Evolutionary conservation across 1,284 basidiomycete species (phyloP), one percentile per base, ranked within the genome.

Genomic region (Moniliophthora roreri): DNA sequence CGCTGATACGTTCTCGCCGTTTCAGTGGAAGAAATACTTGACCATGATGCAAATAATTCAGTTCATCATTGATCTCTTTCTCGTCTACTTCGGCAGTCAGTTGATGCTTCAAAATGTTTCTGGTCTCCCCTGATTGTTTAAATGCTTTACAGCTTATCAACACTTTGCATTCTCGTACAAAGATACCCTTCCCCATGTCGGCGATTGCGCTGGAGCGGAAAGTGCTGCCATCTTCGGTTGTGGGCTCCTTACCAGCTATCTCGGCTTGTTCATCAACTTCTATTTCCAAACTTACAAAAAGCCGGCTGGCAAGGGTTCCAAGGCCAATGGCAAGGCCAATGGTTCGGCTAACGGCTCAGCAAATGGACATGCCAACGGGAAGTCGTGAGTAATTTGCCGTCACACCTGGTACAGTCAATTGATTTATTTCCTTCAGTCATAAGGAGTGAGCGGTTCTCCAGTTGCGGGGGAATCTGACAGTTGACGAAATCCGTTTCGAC

Each of bases 41-140:
- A 98, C 96, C 46, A 86, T 84, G 36, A 89, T 97, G 83, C 97
- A 99, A 76, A 99, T 99, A 67, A 82, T 81, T 38, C 95, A 98
- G 74, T 98, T 98, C 68, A 71, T 98, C 60, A 88, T 98, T 63
- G 95, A 98, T 74, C 75, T 98, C 36, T 82, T 82, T 69, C 75
- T 90, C 59, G 91, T 95, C 61, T 98, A 95, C 80, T 96, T 95
- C 64, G 94, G 91, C 66, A 95, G 94, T 93, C 66, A 62, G 93
- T 86, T 36, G n/a, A n/a, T n/a, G n/a, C n/a, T n/a, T n/a, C n/a
- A n/a, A n/a, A n/a, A n/a, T n/a, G n/a, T n/a, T n/a, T n/a, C n/a
- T n/a, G 51, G 48, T 61, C 58, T 55, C 57, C 55, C 57, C 48
- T 32, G 16, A 6, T 20, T 23, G 64, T 53, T 42, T n/a, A 42